phyloP scores from a whole-genome alignment of 2,329 filamentous ascomycete species.

The Aspergillus fumigatiaffinis region DNA sequence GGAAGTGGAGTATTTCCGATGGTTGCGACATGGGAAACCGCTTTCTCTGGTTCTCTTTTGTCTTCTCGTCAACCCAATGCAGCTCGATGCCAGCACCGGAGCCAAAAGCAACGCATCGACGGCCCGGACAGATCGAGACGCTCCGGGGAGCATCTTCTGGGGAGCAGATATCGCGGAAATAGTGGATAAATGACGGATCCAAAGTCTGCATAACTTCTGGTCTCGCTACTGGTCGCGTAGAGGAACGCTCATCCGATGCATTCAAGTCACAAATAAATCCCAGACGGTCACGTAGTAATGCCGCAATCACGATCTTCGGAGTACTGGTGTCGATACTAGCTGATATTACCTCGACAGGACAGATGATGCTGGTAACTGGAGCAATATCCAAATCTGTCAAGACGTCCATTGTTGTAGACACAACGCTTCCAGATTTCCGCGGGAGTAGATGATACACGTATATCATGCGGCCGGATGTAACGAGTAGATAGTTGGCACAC shows the following conservation, averaged over 20 bases:
- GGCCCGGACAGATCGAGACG: conserved; percentile 62
- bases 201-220: conserved; percentile 24
- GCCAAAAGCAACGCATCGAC: conserved; percentile 62
- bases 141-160: conserved; percentile 61
- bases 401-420: conserved; percentile 21
- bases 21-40: conserved; percentile 41
- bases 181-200: conserved; percentile 34
- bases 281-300: conserved; percentile 57
- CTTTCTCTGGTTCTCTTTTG: conserved; percentile 34
- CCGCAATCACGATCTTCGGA: conserved; percentile 53
- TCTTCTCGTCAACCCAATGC: conserved; percentile 54
- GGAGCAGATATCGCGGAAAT: conserved; percentile 54
- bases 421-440: conserved; percentile 8
- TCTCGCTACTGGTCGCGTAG: conserved; percentile 9
- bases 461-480: conserved; percentile 51
- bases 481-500: conserved; percentile 57
- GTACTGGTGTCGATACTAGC: conserved; percentile 62
- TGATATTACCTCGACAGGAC: conserved; percentile 54
- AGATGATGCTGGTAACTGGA: conserved; percentile 53
- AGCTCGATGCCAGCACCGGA: conserved; percentile 60
- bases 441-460: conserved; percentile 52
- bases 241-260: background rate
- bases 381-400: conserved; percentile 31
- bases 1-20: conserved; percentile 51
- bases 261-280: conserved; percentile 59